These are phyloP conservation scores for Leccinum pseudoinsigne DNA, from an alignment of 1,284 basidiomycete species.

Conservation along the genomic window DNA sequence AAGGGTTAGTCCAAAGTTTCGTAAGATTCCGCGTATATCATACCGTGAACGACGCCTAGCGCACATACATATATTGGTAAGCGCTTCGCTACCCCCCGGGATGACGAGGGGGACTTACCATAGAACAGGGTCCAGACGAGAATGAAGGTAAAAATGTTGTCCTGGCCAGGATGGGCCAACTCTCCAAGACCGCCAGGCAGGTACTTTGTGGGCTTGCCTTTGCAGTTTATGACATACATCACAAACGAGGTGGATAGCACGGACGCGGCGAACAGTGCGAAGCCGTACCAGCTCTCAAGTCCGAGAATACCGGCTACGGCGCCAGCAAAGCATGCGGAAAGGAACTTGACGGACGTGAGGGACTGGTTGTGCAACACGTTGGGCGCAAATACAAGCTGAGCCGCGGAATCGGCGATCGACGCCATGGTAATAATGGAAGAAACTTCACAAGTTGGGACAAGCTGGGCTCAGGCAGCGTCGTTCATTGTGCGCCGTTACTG, in stretches of 20 bases:
- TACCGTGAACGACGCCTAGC: slow-evolving; percentile 47
- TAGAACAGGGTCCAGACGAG: slow-evolving; percentile 90
- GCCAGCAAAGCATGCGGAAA: slow-evolving; percentile 81
- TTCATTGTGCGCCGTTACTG: neutral
- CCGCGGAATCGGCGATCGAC: slow-evolving; percentile 45
- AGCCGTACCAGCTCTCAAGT: slow-evolving; percentile 80
- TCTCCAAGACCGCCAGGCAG: slow-evolving; percentile 62
- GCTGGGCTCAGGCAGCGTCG: neutral
- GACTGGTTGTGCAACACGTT: slow-evolving; percentile 72
- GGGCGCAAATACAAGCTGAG: slow-evolving; percentile 67
- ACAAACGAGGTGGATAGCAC: slow-evolving; percentile 65
- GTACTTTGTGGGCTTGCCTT: slow-evolving; percentile 57
- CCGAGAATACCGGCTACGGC: slow-evolving; percentile 86
- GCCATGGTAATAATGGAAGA: slow-evolving; percentile 23
- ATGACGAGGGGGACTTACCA: slow-evolving; percentile 53
- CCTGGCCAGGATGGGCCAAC: slow-evolving; percentile 78
- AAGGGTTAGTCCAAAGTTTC: slow-evolving; percentile 15
- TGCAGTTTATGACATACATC: slow-evolving; percentile 71
- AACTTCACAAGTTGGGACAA: neutral
- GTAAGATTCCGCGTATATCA: slow-evolving; percentile 6
- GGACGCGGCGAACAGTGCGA: slow-evolving; percentile 72
- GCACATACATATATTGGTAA: slow-evolving; percentile 3
- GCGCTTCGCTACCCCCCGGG: slow-evolving; percentile 29
- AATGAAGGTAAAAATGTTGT: slow-evolving; percentile 85
- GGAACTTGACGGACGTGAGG: slow-evolving; percentile 67